Evolutionary conservation across 352 stramenopile species (phyloP), one percentile per base, ranked within the genome.

Genomic region (Albugo candida): DNA sequence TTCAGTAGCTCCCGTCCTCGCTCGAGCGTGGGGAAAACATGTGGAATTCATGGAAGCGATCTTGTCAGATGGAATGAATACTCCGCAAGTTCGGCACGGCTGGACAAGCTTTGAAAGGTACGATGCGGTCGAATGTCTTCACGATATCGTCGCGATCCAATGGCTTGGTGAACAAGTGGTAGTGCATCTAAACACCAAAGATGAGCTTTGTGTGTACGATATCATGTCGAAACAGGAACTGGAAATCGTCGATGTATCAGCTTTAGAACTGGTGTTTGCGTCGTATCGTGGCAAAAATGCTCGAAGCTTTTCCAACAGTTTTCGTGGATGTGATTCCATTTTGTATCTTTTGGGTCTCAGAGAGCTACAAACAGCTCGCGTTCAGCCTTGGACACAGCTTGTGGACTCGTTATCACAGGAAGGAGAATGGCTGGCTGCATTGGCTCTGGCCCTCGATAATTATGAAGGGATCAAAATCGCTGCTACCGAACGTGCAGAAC

Each of bases 201-300:
- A 97, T 58, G 88, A 98, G 58, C 94, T 98, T 48, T 96, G 81
- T 34, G 79, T 98, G 16, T 91, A 97, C 55, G 92, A 98, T 63
- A 93, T 94, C 24, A 94, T 97, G 60, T 95, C 88, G 11, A 93
- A 93, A 41, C 93, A 95, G 17, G 77, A 97, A 52, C 58, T 96
- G 20, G 92, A 97, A 59, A 80, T 94, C 34, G 79, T 97, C 18
- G 91, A 96, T 48, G 92, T 97, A 41, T 95, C 79, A 1, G 87
- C 70, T 10, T 65, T 97, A 1, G 84, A 93, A 37, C 55, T 97
- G 14, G 85, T 97, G 8, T 97, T 95, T 50, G 91, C 92, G 56
- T 96, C 72, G 35, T 94, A 71, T 51, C 89, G 57, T 62, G 79
- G 71, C 55, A 91, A 81, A 63, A 86, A 78, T 59, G 67, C 68